A percentile compares a stretch with the other conserved stretches of the same genome.
These are phyloP conservation scores for Starmera stellimalicola DNA, from an alignment of 1,139 yeast genomes.

Conservation along the genomic window DNA sequence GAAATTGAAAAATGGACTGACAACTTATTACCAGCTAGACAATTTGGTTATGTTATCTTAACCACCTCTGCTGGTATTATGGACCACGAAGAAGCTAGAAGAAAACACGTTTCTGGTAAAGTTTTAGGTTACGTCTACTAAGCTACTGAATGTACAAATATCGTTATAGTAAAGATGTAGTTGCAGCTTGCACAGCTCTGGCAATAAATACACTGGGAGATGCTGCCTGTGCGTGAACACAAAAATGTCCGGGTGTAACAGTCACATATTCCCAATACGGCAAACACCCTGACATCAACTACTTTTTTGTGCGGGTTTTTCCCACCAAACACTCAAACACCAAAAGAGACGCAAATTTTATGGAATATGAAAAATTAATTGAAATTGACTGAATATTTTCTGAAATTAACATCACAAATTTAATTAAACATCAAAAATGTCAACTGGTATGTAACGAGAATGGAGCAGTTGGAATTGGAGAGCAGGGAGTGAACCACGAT, in stretches of 20 bases:
- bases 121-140: constrained; percentile 94
- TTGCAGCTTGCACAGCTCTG: too few species aligned
- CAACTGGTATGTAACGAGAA: neutral
- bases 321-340: too few species aligned
- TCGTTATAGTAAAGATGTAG: too few species aligned
- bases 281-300: too few species aligned
- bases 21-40: constrained; percentile 97
- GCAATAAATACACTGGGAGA: too few species aligned
- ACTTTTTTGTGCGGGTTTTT: too few species aligned
- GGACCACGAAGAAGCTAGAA: constrained; percentile 99
- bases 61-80: constrained; percentile 99
- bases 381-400: neutral
- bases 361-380: neutral
- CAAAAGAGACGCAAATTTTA: too few species aligned
- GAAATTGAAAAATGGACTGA: constrained; percentile 98
- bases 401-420: neutral
- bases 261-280: too few species aligned
- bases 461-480: too few species aligned
- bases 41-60: constrained; percentile 92
- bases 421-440: neutral
- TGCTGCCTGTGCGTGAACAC: too few species aligned
- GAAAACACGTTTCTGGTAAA: constrained; percentile 99
- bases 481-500: too few species aligned
- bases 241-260: too few species aligned
- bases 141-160: constrained; percentile 8